A percentile compares a stretch with the other conserved stretches of the same genome.
phyloP scores from a whole-genome alignment of 805 yeast genomes.

The Barnettozyma salicaria region DNA sequence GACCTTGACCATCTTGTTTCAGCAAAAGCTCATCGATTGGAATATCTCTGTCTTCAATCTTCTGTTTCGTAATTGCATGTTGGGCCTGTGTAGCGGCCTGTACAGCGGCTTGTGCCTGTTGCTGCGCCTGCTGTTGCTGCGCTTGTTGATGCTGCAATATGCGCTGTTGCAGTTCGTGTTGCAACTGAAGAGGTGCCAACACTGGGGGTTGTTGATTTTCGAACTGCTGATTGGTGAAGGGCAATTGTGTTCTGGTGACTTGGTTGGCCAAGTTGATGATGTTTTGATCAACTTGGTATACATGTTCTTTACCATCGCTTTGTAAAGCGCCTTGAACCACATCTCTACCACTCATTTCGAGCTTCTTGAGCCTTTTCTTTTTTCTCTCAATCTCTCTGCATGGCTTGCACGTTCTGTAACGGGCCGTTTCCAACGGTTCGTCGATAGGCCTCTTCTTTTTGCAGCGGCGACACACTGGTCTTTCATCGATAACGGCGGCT shows the following conservation, averaged over 20 bases:
- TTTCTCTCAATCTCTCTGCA: conserved; percentile 21
- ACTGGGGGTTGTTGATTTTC: conserved; percentile 8
- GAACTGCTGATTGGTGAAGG: conserved; percentile 7
- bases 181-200: conserved; percentile 9
- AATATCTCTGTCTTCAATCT: conserved; percentile 13
- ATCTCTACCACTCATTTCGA: conserved; percentile 13
- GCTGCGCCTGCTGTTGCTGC: conserved; percentile 11
- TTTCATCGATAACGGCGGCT: too few relatives aligned
- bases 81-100: conserved; percentile 10
- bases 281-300: conserved; percentile 9
- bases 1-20: conserved; percentile 10
- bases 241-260: conserved; percentile 10
- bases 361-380: conserved; percentile 10
- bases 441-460: conserved; percentile 28
- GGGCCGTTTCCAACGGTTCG: conserved; percentile 27
- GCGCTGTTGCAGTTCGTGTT: conserved; percentile 9
- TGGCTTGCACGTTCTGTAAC: conserved; percentile 27
- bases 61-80: conserved; percentile 8
- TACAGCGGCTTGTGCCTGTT: conserved; percentile 9
- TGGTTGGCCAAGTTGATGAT: conserved; percentile 14
- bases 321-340: conserved; percentile 3
- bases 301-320: conserved; percentile 4
- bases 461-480: conserved; percentile 25
- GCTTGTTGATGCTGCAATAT: conserved; percentile 10
- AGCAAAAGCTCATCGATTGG: conserved; percentile 16